A percentile compares a stretch with the other conserved stretches of the same genome.
Evolutionary conservation across 106 monocot species (phyloP).

Genomic region (Narthecium ossifragum): DNA sequence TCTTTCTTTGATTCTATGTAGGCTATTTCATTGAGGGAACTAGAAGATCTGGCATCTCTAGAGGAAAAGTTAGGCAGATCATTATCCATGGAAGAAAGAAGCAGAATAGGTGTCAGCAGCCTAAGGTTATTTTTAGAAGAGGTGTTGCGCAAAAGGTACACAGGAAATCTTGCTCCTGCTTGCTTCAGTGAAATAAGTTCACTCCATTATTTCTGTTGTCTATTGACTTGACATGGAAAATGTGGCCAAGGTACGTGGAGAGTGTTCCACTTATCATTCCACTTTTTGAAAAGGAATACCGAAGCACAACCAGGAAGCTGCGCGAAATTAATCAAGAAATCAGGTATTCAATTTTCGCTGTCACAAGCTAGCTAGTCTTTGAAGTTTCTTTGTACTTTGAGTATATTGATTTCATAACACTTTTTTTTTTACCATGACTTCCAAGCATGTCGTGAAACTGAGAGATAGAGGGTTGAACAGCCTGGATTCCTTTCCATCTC

Average conservation of each 20-base stretch:
- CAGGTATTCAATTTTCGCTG: constrained; percentile 19
- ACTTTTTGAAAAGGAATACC: constrained; percentile 75
- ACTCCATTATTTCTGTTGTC: neutral
- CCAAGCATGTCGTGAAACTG: too few relatives aligned
- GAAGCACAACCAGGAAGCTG: constrained; percentile 59
- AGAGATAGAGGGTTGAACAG: too few relatives aligned
- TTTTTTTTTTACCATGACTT: too few relatives aligned
- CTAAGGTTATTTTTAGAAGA: constrained; percentile 83
- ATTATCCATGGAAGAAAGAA: constrained; percentile 72
- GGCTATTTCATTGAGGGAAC: constrained; percentile 72
- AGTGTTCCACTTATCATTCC: constrained; percentile 83
- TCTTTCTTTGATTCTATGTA: constrained; percentile 7
- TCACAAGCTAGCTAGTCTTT: neutral
- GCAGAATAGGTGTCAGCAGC: constrained; percentile 74
- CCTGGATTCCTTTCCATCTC: neutral
- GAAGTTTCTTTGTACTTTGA: neutral
- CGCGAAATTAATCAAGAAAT: constrained; percentile 71
- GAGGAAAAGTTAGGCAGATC: constrained; percentile 76
- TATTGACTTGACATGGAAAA: neutral
- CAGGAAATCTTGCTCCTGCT: neutral
- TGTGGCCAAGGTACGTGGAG: constrained; percentile 57
- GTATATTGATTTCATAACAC: neutral
- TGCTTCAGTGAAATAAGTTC: neutral
- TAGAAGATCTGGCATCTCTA: constrained; percentile 64
- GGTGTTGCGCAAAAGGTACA: constrained; percentile 63